phyloP scores from a whole-genome alignment of 768 basidiomycete species.

The Tricholoma furcatifolium region DNA sequence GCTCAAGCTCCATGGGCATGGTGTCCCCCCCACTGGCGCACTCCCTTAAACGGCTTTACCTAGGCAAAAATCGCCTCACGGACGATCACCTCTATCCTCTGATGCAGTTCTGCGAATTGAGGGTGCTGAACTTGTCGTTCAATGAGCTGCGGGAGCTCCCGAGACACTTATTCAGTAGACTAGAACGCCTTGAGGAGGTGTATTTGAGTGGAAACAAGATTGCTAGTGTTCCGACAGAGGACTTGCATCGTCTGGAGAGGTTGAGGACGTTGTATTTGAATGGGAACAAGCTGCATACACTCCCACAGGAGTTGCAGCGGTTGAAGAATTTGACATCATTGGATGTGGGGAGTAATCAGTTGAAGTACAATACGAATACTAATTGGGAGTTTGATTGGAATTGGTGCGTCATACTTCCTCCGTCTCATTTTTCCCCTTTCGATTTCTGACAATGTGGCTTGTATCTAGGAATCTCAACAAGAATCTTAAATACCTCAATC shows the following conservation, averaged over 20 bases:
- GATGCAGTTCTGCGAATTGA: constrained; percentile 73
- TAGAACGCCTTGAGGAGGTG: constrained; percentile 76
- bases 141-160: constrained; percentile 94
- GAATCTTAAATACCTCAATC: constrained; percentile 88
- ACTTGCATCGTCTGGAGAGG: constrained; percentile 67
- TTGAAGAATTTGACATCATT: constrained; percentile 75
- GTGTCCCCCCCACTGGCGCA: constrained; percentile 59
- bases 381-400: constrained; percentile 99
- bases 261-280: constrained; percentile 84
- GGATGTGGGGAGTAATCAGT: constrained; percentile 89
- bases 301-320: constrained; percentile 89
- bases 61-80: constrained; percentile 86
- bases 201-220: constrained; percentile 97
- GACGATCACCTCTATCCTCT: constrained; percentile 78
- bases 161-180: constrained; percentile 66
- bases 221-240: constrained; percentile 86
- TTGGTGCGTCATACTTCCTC: constrained; percentile 57
- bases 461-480: constrained; percentile 89
- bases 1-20: constrained; percentile 13
- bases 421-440: background rate
- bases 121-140: constrained; percentile 88
- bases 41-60: constrained; percentile 75
- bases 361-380: constrained; percentile 97
- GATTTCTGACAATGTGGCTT: background rate
- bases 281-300: constrained; percentile 88